Evolutionary conservation across 106 monocot genomes (phyloP).

Genomic region (Iris macrosiphon): DNA sequence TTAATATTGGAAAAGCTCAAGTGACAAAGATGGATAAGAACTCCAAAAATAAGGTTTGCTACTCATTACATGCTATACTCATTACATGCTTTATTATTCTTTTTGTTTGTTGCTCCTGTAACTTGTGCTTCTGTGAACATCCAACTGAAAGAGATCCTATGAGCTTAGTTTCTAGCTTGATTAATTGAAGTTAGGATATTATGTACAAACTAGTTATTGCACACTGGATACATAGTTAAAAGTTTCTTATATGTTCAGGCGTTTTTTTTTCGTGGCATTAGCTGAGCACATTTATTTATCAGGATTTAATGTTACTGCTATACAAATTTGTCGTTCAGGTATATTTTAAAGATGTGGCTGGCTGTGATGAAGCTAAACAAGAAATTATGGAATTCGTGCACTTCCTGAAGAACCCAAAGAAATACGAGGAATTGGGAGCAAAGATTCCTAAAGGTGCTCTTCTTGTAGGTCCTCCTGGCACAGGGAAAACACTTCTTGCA

Average conservation of each 20-base stretch:
- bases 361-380: constrained; percentile 99
- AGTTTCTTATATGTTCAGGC: not conserved
- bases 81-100: not conserved
- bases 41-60: constrained; percentile 87
- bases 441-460: constrained; percentile 99
- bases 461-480: constrained; percentile 97
- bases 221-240: too few species aligned
- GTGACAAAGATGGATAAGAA: constrained; percentile 93
- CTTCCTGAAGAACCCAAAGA: constrained; percentile 94
- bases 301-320: not conserved
- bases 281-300: not conserved
- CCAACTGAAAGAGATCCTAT: not conserved
- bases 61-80: not conserved
- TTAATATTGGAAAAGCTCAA: constrained; percentile 94
- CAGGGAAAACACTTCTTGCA: constrained; percentile 96
- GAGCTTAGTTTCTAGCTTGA: not conserved
- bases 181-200: not conserved
- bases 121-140: not conserved
- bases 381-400: constrained; percentile 99
- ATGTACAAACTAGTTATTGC: not conserved
- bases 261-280: not conserved
- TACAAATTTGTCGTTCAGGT: constrained; percentile 32
- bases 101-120: not conserved
- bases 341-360: constrained; percentile 95
- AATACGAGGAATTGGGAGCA: constrained; percentile 91